Base-by-base conservation (phyloP, 1,284 basidiomycete genomes). In the Pascua sp. region DNA sequence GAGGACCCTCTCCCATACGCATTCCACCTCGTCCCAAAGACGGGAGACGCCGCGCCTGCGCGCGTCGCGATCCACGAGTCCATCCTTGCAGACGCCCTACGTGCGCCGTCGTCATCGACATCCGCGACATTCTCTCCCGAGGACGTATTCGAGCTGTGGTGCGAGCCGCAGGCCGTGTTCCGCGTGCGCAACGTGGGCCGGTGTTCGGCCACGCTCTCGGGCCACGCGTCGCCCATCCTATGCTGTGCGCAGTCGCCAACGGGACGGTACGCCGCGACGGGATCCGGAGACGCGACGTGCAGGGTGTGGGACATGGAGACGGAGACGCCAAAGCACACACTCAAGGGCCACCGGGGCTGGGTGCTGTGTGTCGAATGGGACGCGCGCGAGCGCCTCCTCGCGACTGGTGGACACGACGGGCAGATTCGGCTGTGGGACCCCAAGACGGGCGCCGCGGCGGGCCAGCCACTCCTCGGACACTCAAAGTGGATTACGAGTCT, bases 291-390 rank as follows among this genome's bases (percentile, higher is more conserved):
- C 73, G 91, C 90, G 49, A 92, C 89, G 47, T 92, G 90, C 12
- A 84, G 95, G 9, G 77, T 98, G 40, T 98, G 95, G 95, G 90
- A 98, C 76, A 83, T 98, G 56, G 85, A 89, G 68, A 94, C 90
- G 0, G 96, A 98, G 78, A 89, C 86, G 11, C 95, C 95, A 0
- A 90, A 90, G 50, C 89, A 91, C 73, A 89, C 87, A 10, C 82
- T 98, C 11, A 79, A 84, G 0, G 95, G 95, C 0, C 96, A 98
- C 73, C 85, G 86, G 61, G 93, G 92, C 0, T 98, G 94, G 94
- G 91, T 98, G 1, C 81, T 98, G 0, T 96, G 92, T 66, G 90
- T 94, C 3, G 96, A 97, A 71, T 98, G 95, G 95, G 94, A 98
- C 68, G 87, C 90, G 0, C 83, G 89, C 78, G 95, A 97, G 71